Evolutionary conservation across 1,284 basidiomycete species (phyloP), one percentile per base, ranked within the genome.

Genomic region (Leccinum subfulvum): DNA sequence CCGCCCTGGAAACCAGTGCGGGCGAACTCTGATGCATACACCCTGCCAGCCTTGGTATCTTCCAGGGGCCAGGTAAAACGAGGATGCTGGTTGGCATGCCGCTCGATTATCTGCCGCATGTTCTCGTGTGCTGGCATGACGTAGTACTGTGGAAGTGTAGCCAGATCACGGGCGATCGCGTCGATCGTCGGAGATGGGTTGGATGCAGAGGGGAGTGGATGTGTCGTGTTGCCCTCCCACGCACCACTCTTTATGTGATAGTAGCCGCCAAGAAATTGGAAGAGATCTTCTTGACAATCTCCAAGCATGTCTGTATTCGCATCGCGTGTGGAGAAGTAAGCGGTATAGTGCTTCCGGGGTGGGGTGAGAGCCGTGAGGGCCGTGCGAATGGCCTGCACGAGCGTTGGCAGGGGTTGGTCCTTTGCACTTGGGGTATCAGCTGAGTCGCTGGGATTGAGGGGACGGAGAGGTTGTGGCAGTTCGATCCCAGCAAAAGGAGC

Each of bases 1-100:
- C 82, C 85, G 11, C 85, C 86, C 70, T 88, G 87, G 64, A 88
- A 88, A 1, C 87, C 85, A 3, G 82, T 85, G 51, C 80, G 75
- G 2, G 67, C 66, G 64, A 80, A 89, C 65, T 84, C 82, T 35
- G 74, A 62, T 3, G 79, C 78, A 65, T 84, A 88, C 9, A 84
- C 79, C 0, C 13, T 49, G 18, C 62, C 67, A 1, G 64, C 73
- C 8, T 85, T 76, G 54, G 83, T 83, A 0, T 75, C 76, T 10
- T 84, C 81, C 3, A 79, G 65, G 16, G 88, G 72, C 86, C 86
- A 88, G 18, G 57, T 78, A 76, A 56, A 61, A 57, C 5, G 61
- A 59, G 18, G 75, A 69, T 64, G 75, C 30, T 39, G 62, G 56
- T 37, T 39, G 9, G 64, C 75, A 5, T 73, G 58, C n/a, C 71